Percentiles rank a stretch among this genome's conserved stretches.
phyloP scores from a whole-genome alignment of 78 protist genomes.

The Dictyostelium intermedium region DNA sequence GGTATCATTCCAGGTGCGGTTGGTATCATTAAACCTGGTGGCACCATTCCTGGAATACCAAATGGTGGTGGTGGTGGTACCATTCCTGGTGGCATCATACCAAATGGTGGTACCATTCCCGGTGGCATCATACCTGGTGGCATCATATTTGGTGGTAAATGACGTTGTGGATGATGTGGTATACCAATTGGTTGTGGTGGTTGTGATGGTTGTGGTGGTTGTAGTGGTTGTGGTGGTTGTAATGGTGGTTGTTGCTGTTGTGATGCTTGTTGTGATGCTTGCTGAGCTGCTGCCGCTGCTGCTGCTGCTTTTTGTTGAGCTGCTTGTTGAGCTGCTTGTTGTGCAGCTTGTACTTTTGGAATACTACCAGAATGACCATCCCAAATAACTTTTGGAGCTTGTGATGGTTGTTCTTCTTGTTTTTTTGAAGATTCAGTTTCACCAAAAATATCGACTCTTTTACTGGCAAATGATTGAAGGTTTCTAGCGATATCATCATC shows the following conservation, averaged over 20 bases:
- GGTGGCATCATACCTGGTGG: neutral
- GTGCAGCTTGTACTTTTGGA: slow-evolving; percentile 31
- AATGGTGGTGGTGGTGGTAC: slow-evolving; percentile 36
- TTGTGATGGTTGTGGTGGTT: neutral
- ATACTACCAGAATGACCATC: slow-evolving; percentile 80
- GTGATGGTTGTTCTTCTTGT: neutral
- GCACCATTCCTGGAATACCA: slow-evolving; percentile 40
- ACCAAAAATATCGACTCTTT: slow-evolving; percentile 61
- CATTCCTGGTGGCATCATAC: slow-evolving; percentile 31
- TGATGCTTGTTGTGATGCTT: slow-evolving; percentile 17
- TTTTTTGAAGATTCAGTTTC: slow-evolving; percentile 14
- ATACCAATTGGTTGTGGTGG: neutral
- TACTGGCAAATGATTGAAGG: slow-evolving; percentile 63
- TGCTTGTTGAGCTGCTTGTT: neutral
- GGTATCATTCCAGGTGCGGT: slow-evolving; percentile 8
- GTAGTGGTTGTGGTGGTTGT: neutral
- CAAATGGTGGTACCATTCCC: slow-evolving; percentile 39
- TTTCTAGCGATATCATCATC: slow-evolving; percentile 75
- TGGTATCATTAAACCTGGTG: neutral
- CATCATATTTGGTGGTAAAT: neutral
- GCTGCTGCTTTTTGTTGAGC: neutral
- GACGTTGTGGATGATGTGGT: neutral
- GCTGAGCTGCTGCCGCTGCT: too few relatives aligned
- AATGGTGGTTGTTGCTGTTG: slow-evolving; percentile 3
- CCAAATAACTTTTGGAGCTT: slow-evolving; percentile 74